These are phyloP conservation scores for Fraxinus dipetala DNA, from an alignment of 305 asterid genomes.

Conservation along the genomic window DNA sequence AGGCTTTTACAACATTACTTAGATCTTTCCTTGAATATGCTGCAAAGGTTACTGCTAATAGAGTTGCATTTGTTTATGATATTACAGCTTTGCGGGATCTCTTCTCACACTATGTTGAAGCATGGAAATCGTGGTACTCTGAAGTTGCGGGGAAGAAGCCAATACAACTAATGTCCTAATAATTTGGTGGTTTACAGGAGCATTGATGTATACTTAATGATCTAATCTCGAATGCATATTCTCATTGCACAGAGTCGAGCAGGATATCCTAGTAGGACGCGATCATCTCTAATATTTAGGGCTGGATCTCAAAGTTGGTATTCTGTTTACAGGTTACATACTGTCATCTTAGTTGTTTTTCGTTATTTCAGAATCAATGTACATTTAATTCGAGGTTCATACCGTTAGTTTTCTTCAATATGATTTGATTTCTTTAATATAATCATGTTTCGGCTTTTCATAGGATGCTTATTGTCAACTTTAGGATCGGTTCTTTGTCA, in stretches of 20 bases:
- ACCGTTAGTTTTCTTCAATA: neutral
- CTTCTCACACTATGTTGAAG: slow-evolving; percentile 77
- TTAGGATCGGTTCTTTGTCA: neutral
- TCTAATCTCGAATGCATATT: slow-evolving; percentile 35
- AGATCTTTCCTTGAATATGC: neutral
- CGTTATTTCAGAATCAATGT: slow-evolving; percentile 9
- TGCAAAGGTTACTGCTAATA: neutral
- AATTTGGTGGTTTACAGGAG: slow-evolving; percentile 14
- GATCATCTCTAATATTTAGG: slow-evolving; percentile 10
- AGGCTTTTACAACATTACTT: neutral
- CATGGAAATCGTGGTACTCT: slow-evolving; percentile 89
- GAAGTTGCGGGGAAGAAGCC: slow-evolving; percentile 81
- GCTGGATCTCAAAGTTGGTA: slow-evolving; percentile 10
- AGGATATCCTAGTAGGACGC: slow-evolving; percentile 13
- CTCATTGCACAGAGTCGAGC: slow-evolving; percentile 33
- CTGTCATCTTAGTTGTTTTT: slow-evolving; percentile 18
- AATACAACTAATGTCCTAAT: slow-evolving; percentile 45
- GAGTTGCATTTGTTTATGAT: neutral
- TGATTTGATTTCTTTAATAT: neutral
- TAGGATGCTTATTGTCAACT: neutral
- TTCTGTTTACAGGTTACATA: slow-evolving; percentile 21
- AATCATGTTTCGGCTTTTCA: neutral
- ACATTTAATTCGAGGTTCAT: slow-evolving; percentile 21
- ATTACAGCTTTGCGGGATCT: slow-evolving; percentile 80
- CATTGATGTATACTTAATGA: slow-evolving; percentile 23